Base-by-base conservation (phyloP, 441 rosid species). In the Corymbia citriodora region DNA sequence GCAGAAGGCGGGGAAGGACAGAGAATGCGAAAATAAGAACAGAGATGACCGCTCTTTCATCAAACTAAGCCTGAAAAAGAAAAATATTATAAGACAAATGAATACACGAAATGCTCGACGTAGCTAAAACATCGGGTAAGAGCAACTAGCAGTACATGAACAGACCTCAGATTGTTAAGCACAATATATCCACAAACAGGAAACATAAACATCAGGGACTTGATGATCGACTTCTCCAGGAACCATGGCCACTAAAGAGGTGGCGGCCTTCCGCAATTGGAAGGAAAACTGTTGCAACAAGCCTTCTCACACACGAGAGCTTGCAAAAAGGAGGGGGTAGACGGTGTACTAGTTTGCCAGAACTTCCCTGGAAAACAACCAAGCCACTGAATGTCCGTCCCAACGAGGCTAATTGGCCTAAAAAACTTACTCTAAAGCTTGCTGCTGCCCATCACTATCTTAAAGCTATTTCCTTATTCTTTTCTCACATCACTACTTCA, bases 401-500 rank as follows among this genome's bases (percentile, higher is more conserved):
- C 92, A 92, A 93, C 92, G 94, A 90, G 89, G 87, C 92, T 89
- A 92, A 92, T 92, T 94, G 96, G 94, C 95, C 98, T 95, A 96
- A 96, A 96, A 97, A 95, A 79, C 85, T 94, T 91, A 90, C 55
- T 89, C 93, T 92, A 93, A 90, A 93, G 45, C 53, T 79, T 89
- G 91, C 94, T 90, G 89, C 93, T 90, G 90, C 92, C 94, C 79
- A 79, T 49, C 85, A 88, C 88, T 81, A 81, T 79, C 52, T 92
- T 55, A 87, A 89, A 90, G 63, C 54, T 13, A 88, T 87, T n/a
- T 18, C 72, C 90, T 87, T 70, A 65, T 89, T 90, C 74, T 88
- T 82, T 90, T 90, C 61, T 72, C 86, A 88, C 48, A 53, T 91
- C 81, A 90, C 87, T 72, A 31, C 85, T 72, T 72, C 82, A 21